phyloP scores from a whole-genome alignment of 805 yeast genomes.

The Pichia exigua region DNA sequence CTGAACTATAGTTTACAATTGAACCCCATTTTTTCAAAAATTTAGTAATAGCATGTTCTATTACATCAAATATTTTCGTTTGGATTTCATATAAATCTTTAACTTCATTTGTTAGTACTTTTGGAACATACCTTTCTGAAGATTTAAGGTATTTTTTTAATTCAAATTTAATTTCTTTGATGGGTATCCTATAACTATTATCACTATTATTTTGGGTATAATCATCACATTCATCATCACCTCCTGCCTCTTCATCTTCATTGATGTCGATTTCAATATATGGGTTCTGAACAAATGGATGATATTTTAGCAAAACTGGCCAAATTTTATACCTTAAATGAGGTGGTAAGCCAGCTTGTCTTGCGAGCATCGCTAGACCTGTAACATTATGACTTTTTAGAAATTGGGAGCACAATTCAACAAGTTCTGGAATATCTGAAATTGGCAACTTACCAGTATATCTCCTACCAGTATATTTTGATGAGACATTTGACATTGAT shows the following conservation, averaged over 20 bases:
- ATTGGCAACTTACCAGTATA: slow-evolving; percentile 35
- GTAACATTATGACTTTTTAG: slow-evolving; percentile 56
- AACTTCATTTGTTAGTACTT: slow-evolving; percentile 22
- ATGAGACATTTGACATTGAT: slow-evolving; percentile 8
- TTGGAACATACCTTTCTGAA: slow-evolving; percentile 29
- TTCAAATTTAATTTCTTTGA: slow-evolving; percentile 43
- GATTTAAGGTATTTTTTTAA: slow-evolving; percentile 52
- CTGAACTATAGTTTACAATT: slow-evolving; percentile 68
- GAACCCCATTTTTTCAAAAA: slow-evolving; percentile 76
- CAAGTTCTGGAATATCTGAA: slow-evolving; percentile 40
- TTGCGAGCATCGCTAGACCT: slow-evolving; percentile 70
- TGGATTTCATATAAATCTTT: slow-evolving; percentile 36
- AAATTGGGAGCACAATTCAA: slow-evolving; percentile 48
- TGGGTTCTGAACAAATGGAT: slow-evolving; percentile 78
- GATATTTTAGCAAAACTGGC: slow-evolving; percentile 76
- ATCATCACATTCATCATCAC: slow-evolving; percentile 10
- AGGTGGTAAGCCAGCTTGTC: slow-evolving; percentile 84
- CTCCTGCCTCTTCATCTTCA: slow-evolving; percentile 25
- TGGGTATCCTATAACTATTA: slow-evolving; percentile 19
- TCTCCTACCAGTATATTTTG: slow-evolving; percentile 18
- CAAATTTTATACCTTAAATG: slow-evolving; percentile 68
- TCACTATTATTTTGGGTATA: not conserved
- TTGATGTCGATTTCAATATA: slow-evolving; percentile 55
- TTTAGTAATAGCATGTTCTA: slow-evolving; percentile 53
- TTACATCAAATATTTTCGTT: slow-evolving; percentile 42